Base-by-base conservation (phyloP, 2,329 filamentous ascomycete species). In the Monosporascus sp. region DNA sequence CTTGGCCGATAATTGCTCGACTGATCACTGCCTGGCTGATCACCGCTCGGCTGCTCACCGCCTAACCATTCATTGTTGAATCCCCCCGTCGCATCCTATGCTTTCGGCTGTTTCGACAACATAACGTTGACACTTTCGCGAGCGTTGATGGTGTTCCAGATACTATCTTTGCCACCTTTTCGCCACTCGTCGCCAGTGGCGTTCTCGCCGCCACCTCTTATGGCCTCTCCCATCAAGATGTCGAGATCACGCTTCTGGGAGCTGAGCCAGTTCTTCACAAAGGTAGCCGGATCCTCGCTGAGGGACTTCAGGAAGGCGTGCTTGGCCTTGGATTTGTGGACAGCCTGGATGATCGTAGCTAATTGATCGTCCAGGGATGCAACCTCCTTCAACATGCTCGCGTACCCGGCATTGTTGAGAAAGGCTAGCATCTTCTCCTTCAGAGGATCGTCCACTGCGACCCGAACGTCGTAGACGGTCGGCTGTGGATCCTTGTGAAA, bases 181-280 rank as follows among this genome's bases (percentile, higher is more conserved):
- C 87, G 80, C 86, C 87, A 92, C 69, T 91, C 88, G 60, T 86
- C 83, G 4, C 81, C 81, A 2, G 71, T 72, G 2, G 76, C 73
- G 57, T 80, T 73, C 58, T 84, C 80, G 46, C 79, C 76, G 37
- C 80, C 76, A 73, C 88, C 76, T 52, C 85, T 80, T 50, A 84
- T 82, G 2, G 86, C 85, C 71, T 97, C 92, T 54, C 91, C 93
- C 57, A 94, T 80, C 48, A 97, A 87, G 7, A 94, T 85, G 66
- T 96, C 91, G 37, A 97, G 77, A 69, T 97, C 93, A 48, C 92
- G 81, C 73, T 91, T 91, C 75, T 99, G 94, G 17, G 88, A 93
- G 64, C 86, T 91, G 50, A 96, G 79, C 94, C 94, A 99, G 65
- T 89, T 85, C 59, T 83, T 85, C 56, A 97, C 80, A 64, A 97